phyloP scores from a whole-genome alignment of 106 monocot species.

The Acorus calamus region DNA sequence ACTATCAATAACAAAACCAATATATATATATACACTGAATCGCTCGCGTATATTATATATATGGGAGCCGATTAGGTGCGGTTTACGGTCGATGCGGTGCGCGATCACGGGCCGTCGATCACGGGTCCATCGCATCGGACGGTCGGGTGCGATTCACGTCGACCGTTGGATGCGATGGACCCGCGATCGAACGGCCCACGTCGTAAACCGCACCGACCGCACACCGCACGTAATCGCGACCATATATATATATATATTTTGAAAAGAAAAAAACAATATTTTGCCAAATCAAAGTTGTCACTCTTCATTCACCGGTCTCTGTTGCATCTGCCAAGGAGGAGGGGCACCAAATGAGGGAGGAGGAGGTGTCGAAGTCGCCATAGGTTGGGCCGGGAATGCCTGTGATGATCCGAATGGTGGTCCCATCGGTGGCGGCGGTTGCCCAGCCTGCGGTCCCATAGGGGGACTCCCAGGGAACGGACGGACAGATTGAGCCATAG shows the following conservation, averaged over 20 bases:
- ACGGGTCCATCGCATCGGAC: no score
- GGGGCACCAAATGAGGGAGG: not conserved
- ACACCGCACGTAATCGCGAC: no score
- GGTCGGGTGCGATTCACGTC: no score
- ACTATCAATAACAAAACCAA: not conserved
- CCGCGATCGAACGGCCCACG: no score
- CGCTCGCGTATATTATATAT: no score
- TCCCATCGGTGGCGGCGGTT: slow-evolving; percentile 1
- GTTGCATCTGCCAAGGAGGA: slow-evolving; percentile 6
- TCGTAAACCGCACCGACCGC: no score
- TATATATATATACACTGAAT: not conserved
- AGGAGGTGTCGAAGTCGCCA: not conserved
- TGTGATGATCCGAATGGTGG: not conserved
- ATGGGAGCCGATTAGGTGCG: no score
- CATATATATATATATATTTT: slow-evolving; percentile 10
- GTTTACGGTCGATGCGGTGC: no score
- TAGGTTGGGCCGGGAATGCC: not conserved
- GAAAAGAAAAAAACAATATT: slow-evolving; percentile 16
- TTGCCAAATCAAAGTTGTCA: no score
- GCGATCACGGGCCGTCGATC: no score
- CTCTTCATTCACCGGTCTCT: not conserved
- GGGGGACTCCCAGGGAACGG: slow-evolving; percentile 37
- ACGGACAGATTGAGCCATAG: not conserved
- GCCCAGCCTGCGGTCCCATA: not conserved
- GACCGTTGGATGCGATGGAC: no score